Base-by-base conservation (phyloP, 202 grass and related monocot genomes). In the Carex sylvatica region DNA sequence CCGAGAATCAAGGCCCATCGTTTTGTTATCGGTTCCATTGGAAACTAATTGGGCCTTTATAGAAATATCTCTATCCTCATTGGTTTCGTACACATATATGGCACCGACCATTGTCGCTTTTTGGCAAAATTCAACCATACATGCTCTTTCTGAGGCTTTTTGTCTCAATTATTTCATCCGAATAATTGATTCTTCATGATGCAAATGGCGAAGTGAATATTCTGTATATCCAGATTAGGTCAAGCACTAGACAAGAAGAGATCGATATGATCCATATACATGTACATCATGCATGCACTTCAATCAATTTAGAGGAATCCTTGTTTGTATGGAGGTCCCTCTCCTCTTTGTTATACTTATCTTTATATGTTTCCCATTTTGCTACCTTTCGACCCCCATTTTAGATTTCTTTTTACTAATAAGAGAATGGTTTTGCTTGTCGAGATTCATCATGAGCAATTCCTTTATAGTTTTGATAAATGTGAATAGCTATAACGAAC, bases 321-420 rank as follows among this genome's bases (percentile, higher is more conserved):
- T 65, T 28, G 10, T 24, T 56, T 76, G 40, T 64, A 64, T 80
- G 77, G 77, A 80, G 59, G 77, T 78, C 58, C 49, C 77, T 80
- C 54, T 71, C 67, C 67, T 36, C 33, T 71, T 40, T 71, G 15
- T 71, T 18, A 16, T 20, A 63, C 10, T 40, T 61, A 28, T 26
- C 56, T 80, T 28, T 64, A 80, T 80, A n/a, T 64, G 33, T 64
- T 65, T 80, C 59, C 35, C 59, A 80, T 80, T 80, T 62, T 56
- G 58, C 59, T 65, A 59, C 59, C 78, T 80, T 62, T 80, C 5
- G 6, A 13, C 18, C 38, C n/a, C 60, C 46, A 64, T 46, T 23
- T 8, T 55, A 30, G 24, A 56, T 55, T 47, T 47, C 24, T 74
- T 71, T 55, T 11, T 11, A 46, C 9, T 46, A 46, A 46, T 46